Evolutionary conservation across 768 basidiomycete genomes (phyloP).

Genomic region (Clitopilus hobsonii): DNA sequence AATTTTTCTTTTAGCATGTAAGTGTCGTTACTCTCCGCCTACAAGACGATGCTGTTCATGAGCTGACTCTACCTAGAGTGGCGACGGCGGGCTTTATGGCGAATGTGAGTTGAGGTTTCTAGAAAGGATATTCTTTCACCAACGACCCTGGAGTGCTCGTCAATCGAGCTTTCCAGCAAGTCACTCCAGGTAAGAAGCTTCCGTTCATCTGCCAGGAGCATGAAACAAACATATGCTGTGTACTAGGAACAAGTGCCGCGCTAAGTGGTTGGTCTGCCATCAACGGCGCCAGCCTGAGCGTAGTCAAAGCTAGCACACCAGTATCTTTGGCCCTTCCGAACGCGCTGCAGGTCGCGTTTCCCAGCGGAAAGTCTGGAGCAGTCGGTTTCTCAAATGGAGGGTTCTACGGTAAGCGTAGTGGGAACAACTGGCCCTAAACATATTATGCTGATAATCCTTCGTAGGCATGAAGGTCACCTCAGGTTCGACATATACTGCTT

Average conservation of each 20-base stretch:
- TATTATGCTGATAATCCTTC: background rate
- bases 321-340: constrained; percentile 59
- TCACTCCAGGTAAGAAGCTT: constrained; percentile 47
- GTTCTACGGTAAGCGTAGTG: constrained; percentile 37
- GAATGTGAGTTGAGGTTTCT: constrained; percentile 14
- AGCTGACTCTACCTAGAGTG: constrained; percentile 17
- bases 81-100: constrained; percentile 26
- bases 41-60: too few relatives aligned
- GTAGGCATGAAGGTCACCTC: constrained; percentile 52
- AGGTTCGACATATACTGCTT: constrained; percentile 47
- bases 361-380: constrained; percentile 28
- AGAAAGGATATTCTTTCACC: too few relatives aligned
- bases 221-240: background rate
- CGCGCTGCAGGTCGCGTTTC: constrained; percentile 42
- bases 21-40: too few relatives aligned
- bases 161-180: constrained; percentile 62
- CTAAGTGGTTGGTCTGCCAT: constrained; percentile 43
- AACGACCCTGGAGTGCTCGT: constrained; percentile 38
- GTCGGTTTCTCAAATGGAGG: constrained; percentile 55
- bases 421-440: background rate
- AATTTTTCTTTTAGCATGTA: constrained; percentile 23
- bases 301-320: constrained; percentile 44
- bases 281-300: constrained; percentile 37
- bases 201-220: too few relatives aligned
- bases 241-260: constrained; percentile 20